Evolutionary conservation across 2,329 filamentous ascomycete species (phyloP), one percentile per base, ranked within the genome.

Genomic region (Chalaropsis thielavioides): DNA sequence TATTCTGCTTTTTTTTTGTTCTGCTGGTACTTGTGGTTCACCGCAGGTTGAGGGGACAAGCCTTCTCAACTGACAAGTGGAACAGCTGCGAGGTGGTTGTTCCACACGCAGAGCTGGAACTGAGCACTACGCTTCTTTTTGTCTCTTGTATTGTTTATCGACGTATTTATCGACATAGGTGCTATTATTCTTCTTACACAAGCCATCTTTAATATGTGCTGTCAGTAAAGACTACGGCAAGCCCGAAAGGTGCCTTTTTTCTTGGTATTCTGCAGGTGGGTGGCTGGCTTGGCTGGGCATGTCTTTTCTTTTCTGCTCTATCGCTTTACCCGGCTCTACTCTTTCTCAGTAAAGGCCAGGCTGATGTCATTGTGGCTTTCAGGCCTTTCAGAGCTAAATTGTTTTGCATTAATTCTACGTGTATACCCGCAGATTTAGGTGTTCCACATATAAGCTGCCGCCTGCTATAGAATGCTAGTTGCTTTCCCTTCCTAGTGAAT

Each of bases 281-380:
- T 46, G 43, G 43, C 5, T 58, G 46, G 46, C 46, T 58, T 13
- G 51, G 51, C 51, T 49, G 15, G 51, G 13, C 51, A 27, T 56
- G 24, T 19, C 22, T 58, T 13, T 35, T 31, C 24, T 35, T 35
- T 17, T 19, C 51, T 58, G 46, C 46, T 19, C 46, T 58, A 35
- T 58, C 27, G 27, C 51, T 58, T 8, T 31, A 31, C 13, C 51
- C 17, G 27, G 51, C 7, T 31, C 51, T 58, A n/a, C 22, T 38
- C 24, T 19, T 4, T 58, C 51, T 17, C 24, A 1, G 51, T 35
- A 17, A 58, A 35, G 4, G 27, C 51, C 7, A 35, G 27, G 51
- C 51, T 58, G 51, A 58, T 58, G 51, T 58, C 51, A 58, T 58
- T 58, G 51, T 35, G 27, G 51, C 51, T 58, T 56, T 58, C 51